Conservation (phyloP, 1,139 yeast genomes). For the Debaryomyces subglobosus region DNA sequence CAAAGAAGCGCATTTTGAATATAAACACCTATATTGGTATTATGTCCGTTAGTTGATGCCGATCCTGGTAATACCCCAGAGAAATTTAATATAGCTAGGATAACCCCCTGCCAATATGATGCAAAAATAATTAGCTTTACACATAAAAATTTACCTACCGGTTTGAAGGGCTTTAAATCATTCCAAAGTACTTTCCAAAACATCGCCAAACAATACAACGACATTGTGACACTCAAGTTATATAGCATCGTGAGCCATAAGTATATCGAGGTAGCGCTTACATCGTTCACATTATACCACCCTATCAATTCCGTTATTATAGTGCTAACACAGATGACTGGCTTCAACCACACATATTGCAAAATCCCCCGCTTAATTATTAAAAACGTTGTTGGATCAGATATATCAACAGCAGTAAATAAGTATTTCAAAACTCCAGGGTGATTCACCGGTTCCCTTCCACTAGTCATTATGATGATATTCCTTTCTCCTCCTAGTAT, state of each 20-base stretch:
- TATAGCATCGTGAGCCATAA: constrained; percentile 73
- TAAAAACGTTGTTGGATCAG: constrained; percentile 82
- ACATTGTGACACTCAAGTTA: constrained; percentile 77
- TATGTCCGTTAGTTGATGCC: constrained; percentile 28
- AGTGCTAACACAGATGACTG: constrained; percentile 65
- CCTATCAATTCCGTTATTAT: constrained; percentile 56
- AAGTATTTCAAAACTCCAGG: constrained; percentile 60
- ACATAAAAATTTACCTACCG: constrained; percentile 90
- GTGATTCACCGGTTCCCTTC: constrained; percentile 72
- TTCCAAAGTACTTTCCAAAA: constrained; percentile 87
- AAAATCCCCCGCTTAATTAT: constrained; percentile 80
- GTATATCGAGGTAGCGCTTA: constrained; percentile 54
- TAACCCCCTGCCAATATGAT: constrained; percentile 93
- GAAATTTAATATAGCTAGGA: constrained; percentile 62
- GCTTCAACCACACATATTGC: constrained; percentile 96
- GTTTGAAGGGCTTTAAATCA: constrained; percentile 79
- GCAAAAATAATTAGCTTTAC: constrained; percentile 94
- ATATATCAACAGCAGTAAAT: constrained; percentile 69
- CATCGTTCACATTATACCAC: constrained; percentile 52
- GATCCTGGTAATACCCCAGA: constrained; percentile 51
- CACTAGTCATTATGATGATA: constrained; percentile 73
- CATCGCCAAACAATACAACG: constrained; percentile 82
- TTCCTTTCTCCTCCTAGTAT: constrained; percentile 91
- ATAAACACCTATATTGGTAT: constrained; percentile 52
- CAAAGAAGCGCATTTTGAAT: constrained; percentile 83